A percentile compares a stretch with the other conserved stretches of the same genome.
These are phyloP conservation scores for Podila verticillata DNA, from an alignment of 192 early-diverging fungal genomes.

Conservation along the genomic window DNA sequence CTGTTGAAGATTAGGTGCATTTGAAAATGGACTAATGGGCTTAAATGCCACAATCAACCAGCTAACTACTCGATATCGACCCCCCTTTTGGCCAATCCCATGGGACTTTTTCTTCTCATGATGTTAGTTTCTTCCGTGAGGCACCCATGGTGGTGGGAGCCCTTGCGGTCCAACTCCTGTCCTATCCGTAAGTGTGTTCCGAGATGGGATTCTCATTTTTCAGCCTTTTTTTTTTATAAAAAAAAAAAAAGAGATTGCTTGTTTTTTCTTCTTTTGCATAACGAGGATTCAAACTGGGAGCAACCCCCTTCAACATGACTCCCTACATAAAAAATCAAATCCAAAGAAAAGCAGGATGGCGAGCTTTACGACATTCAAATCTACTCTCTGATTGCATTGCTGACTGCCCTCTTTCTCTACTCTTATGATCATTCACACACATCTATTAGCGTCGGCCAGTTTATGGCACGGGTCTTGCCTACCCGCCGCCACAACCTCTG, in stretches of 20 bases:
- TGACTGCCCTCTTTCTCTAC: background rate
- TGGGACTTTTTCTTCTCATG: background rate
- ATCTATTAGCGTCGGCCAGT: conserved; percentile 18
- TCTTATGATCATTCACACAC: background rate
- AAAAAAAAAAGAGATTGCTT: no score
- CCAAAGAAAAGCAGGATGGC: no score
- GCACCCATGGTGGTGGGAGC: conserved; percentile 23
- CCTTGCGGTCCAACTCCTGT: conserved; percentile 59
- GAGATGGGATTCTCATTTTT: background rate
- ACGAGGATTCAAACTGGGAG: no score
- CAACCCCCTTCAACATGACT: background rate
- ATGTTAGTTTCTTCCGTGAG: conserved; percentile 36
- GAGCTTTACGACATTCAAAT: no score
- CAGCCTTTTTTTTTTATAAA: background rate
- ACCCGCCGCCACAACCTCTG: conserved; percentile 10
- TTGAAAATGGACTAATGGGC: no score
- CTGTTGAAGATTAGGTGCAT: no score
- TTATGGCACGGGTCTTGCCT: conserved; percentile 29
- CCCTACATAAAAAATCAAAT: background rate
- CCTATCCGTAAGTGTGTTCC: conserved; percentile 52
- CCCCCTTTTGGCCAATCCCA: background rate
- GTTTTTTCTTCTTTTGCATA: background rate
- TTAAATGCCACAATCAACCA: background rate
- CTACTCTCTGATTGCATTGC: no score
- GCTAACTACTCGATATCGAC: background rate